A percentile compares a stretch with the other conserved stretches of the same genome.
Conservation (phyloP, 345 rosid genomes). For the Brassica nigra region DNA sequence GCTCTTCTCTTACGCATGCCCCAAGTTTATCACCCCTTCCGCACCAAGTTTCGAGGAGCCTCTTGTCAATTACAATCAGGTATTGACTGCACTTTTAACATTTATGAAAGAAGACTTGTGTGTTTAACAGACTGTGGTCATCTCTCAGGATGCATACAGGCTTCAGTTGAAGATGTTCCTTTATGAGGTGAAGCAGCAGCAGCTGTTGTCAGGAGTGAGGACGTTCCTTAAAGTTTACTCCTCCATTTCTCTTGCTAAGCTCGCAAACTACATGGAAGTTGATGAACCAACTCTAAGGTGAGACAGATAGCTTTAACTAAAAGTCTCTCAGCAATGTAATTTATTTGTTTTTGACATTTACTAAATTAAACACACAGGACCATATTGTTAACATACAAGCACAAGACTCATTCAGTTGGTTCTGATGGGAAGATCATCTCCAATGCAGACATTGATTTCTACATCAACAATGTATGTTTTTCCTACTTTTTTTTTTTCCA, state of each 20-base stretch:
- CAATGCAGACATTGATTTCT: slow-evolving; percentile 94
- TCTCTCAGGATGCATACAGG: slow-evolving; percentile 87
- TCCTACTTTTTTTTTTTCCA: neutral
- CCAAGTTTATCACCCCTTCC: slow-evolving; percentile 95
- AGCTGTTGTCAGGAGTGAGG: slow-evolving; percentile 73
- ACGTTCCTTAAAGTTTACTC: slow-evolving; percentile 91
- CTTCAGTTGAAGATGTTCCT: slow-evolving; percentile 93
- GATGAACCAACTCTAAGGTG: slow-evolving; percentile 92
- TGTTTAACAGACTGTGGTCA: neutral
- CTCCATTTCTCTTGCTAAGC: slow-evolving; percentile 79
- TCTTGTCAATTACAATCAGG: slow-evolving; percentile 95
- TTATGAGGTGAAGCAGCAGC: slow-evolving; percentile 95
- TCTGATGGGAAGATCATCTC: slow-evolving; percentile 73
- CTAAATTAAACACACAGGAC: slow-evolving; percentile 54
- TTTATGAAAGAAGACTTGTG: slow-evolving; percentile 1
- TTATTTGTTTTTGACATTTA: neutral
- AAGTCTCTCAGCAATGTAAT: neutral
- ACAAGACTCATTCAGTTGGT: slow-evolving; percentile 94
- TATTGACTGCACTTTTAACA: slow-evolving; percentile 20
- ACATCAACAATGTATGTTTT: slow-evolving; percentile 69
- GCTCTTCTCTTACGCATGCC: slow-evolving; percentile 98
- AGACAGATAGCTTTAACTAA: neutral
- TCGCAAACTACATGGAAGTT: slow-evolving; percentile 89
- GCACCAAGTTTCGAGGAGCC: slow-evolving; percentile 95
- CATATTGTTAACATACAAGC: slow-evolving; percentile 92